These are phyloP conservation scores for Boletus reticuloceps DNA, from an alignment of 768 basidiomycete species.

Conservation along the genomic window DNA sequence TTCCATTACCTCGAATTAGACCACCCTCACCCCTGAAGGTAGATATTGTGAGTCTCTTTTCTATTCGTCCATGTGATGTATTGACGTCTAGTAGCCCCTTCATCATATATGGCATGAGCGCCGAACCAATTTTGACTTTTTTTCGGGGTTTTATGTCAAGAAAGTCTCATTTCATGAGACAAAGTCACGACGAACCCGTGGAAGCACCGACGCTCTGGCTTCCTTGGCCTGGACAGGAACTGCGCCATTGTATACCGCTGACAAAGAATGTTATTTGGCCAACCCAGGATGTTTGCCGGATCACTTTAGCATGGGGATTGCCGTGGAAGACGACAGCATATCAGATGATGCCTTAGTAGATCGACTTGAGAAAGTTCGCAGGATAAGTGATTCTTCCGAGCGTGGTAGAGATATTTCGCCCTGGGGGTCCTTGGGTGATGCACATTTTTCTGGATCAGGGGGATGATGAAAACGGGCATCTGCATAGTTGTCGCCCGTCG, in stretches of 20 bases:
- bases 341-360: conserved; percentile 50
- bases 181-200: conserved; percentile 6
- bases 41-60: conserved; percentile 22
- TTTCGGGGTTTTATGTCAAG: not conserved
- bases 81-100: conserved; percentile 25
- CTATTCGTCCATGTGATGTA: not conserved
- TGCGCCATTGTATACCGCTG: not conserved
- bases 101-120: conserved; percentile 31
- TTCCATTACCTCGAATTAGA: conserved; percentile 20
- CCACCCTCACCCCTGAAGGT: conserved; percentile 25
- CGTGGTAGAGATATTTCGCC: not conserved
- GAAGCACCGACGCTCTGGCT: conserved; percentile 28
- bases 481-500: not conserved
- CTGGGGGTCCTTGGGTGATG: not conserved
- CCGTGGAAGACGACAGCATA: conserved; percentile 48
- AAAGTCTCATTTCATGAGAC: not conserved
- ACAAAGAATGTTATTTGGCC: not conserved
- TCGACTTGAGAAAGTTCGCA: conserved; percentile 44
- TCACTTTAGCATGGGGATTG: conserved; percentile 38
- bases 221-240: conserved; percentile 34
- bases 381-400: conserved; percentile 9
- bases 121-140: conserved; percentile 15
- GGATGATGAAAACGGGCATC: not conserved
- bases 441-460: not conserved
- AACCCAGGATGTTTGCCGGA: conserved; percentile 1